phyloP scores from a whole-genome alignment of 2,329 filamentous ascomycete species.

The Acrocalymma vagum region DNA sequence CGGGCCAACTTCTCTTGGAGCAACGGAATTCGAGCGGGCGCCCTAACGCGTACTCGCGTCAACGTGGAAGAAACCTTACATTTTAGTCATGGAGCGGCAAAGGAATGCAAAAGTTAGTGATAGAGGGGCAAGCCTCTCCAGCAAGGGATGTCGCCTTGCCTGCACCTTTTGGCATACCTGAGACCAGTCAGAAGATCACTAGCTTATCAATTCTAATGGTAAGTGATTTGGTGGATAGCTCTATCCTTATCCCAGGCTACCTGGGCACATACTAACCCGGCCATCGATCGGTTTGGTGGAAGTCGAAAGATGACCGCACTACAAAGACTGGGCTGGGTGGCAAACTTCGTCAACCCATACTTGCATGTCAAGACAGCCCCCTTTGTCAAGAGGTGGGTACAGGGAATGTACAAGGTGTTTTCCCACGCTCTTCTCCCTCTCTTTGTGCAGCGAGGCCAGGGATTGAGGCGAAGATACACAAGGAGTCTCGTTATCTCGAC shows the following conservation, averaged over 20 bases:
- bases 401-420: slow-evolving; percentile 55
- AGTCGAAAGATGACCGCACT: slow-evolving; percentile 55
- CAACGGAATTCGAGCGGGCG: slow-evolving; percentile 38
- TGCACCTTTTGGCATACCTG: slow-evolving; percentile 29
- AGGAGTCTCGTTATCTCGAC: no score
- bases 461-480: slow-evolving; percentile 56
- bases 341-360: slow-evolving; percentile 62
- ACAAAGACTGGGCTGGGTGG: slow-evolving; percentile 54
- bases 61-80: slow-evolving; percentile 26
- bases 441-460: slow-evolving; percentile 59
- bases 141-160: slow-evolving; percentile 39
- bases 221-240: slow-evolving; percentile 14
- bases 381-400: slow-evolving; percentile 51
- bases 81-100: slow-evolving; percentile 22
- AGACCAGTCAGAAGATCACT: slow-evolving; percentile 15
- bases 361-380: slow-evolving; percentile 58
- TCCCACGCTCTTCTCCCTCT: slow-evolving; percentile 58
- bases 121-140: slow-evolving; percentile 26
- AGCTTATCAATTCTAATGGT: slow-evolving; percentile 1
- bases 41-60: slow-evolving; percentile 33
- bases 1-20: slow-evolving; percentile 39
- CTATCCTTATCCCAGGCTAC: slow-evolving; percentile 52
- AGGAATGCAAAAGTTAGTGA: slow-evolving; percentile 36
- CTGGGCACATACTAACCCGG: slow-evolving; percentile 61
- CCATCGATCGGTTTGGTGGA: slow-evolving; percentile 56